Evolutionary conservation across 1,284 basidiomycete genomes (phyloP), one percentile per base, ranked within the genome.

Genomic region (Wallemia ichthyophaga): DNA sequence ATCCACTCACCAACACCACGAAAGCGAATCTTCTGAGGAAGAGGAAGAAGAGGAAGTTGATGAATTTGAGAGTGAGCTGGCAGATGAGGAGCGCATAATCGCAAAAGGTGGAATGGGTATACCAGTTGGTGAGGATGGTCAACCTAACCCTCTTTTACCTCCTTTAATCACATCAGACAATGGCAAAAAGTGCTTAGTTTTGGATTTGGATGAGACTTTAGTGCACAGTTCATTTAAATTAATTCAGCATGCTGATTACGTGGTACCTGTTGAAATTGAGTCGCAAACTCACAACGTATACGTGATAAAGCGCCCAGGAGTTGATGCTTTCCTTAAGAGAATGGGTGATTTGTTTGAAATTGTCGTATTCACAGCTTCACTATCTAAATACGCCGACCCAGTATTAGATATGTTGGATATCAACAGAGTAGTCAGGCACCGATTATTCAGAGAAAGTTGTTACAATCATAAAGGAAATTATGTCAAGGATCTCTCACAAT

Each of bases 401-500:
- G 92, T 99, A 11, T 74, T 98, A 60, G 94, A 98, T 74, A 94
- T 92, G 70, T 77, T 99, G 58, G 92, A 99, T 67, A 76, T 85
- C 25, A 81, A 91, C 69, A 81, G 80, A 59, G 87, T 91, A 7
- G 91, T 98, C 25, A 75, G 84, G n/a, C 92, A 99, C 70, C 78
- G 94, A 60, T 72, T 99, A 59, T 99, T 99, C 80, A 76, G 92
- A 61, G 92, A 99, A 73, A 91, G 86, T 67, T 99, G 92, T 72
- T 96, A 95, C 71, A 96, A 96, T 69, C 94, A 98, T 72, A 84
- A 85, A 71, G 94, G 94, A 59, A 98, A 94, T 73, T 98, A 96
- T 69, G 94, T 99, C 71, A 99, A 98, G 86, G 94, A 99, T 71
- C 75, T 99, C 31, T 95, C 88, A 53, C 94, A 96, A 71, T 76